These are phyloP conservation scores for Mycothermus thermophilus DNA, from an alignment of 495 filamentous ascomycete species.

Conservation along the genomic window DNA sequence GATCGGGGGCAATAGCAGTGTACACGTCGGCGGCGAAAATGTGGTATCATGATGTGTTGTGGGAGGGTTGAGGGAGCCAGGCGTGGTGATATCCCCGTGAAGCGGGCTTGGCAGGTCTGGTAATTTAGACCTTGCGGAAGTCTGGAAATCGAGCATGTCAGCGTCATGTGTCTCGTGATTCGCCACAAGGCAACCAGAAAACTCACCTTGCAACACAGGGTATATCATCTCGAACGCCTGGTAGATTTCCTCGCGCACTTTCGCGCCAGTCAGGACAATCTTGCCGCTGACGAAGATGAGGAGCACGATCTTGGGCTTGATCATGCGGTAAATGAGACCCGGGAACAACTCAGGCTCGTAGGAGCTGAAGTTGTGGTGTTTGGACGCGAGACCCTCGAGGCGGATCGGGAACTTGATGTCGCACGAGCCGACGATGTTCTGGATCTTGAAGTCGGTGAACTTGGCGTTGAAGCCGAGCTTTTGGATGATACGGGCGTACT, in stretches of 20 bases:
- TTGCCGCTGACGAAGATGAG: conserved; percentile 98
- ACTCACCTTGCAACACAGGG: conserved; percentile 78
- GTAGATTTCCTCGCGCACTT: conserved; percentile 98
- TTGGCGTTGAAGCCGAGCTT: conserved; percentile 99
- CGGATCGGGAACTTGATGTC: conserved; percentile 99
- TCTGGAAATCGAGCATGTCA: conserved; percentile 23
- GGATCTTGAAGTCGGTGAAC: conserved; percentile 99
- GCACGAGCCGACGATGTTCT: conserved; percentile 97
- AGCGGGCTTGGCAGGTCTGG: conserved; percentile 2
- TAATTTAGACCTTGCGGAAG: conserved; percentile 39
- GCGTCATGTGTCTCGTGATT: too few species aligned
- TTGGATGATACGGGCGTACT: conserved; percentile 98
- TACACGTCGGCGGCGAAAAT: conserved; percentile 17
- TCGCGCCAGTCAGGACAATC: conserved; percentile 95
- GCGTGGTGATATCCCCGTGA: conserved; percentile 1
- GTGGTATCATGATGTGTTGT: conserved; percentile 8
- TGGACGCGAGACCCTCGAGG: conserved; percentile 83
- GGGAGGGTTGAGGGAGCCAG: neutral
- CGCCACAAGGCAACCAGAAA: too few species aligned
- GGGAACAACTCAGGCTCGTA: conserved; percentile 99
- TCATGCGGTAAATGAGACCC: conserved; percentile 99
- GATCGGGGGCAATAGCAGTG: conserved; percentile 30
- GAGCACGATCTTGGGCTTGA: conserved; percentile 98
- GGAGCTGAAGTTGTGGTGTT: conserved; percentile 98
- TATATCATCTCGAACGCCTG: conserved; percentile 99